Base-by-base conservation (phyloP, 768 basidiomycete species). In the Lactifluus volemus region DNA sequence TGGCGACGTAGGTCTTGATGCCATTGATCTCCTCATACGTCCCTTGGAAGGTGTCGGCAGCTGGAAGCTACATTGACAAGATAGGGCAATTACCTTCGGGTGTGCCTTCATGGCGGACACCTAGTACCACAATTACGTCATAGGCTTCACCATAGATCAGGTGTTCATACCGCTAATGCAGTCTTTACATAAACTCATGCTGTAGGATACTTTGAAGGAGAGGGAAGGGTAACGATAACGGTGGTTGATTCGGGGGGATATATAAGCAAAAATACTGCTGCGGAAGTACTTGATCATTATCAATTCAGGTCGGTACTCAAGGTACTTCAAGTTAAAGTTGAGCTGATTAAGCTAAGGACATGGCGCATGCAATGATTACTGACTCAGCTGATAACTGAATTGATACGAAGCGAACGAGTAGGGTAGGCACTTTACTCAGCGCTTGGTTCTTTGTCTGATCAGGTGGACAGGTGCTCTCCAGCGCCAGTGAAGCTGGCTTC, bases 111-210 rank as follows among this genome's bases (percentile, higher is more conserved):
- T 75, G 72, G 56, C 68, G 70, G 50, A 74, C 71, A 45, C 72
- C 74, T 73, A 2, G 25, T 25, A 41, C 9, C 30, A 34, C 6
- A 29, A 29, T 14, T 36, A 60, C 11, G 36, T 55, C 19, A 39
- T 3, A 9, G 14, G 34, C 30, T 15, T 21, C 12, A 19, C 5
- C 15, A 11, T 11, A 8, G 32, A 25, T 5, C 1, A 51, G 29
- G 30, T 19, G 38, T n/a, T 56, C 72, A 44, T 55, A 81, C 84
- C 83, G 69, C 75, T 75, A 57, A 84, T 61, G 59, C 84, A 86
- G 66, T 85, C 69, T 60, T 76, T 72, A 72, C 83, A 83, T 60
- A 82, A 73, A 70, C 78, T 78, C 82, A 83, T 82, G 51, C 17
- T 50, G 38, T 29, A 21, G 29, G 25, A 34, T 3, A 11, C 19